Evolutionary conservation across 805 yeast genomes (phyloP), one percentile per base, ranked within the genome.

Genomic region (Saturnispora gosingensis): DNA sequence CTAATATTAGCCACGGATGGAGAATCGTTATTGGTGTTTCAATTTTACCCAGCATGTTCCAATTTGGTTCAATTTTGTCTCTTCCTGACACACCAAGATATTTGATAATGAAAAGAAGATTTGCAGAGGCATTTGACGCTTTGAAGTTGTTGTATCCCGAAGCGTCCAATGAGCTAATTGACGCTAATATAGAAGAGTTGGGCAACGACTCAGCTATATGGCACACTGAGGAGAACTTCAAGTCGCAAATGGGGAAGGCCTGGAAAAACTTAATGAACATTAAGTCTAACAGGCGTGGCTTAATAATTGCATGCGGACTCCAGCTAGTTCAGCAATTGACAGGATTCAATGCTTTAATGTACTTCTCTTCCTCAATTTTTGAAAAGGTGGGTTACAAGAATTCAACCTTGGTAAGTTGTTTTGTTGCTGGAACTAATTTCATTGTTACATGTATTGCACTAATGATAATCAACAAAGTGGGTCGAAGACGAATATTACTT

Each of bases 301-400:
- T 91, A 55, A 72, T 89, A 25, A 81, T 91, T 61, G 93, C 91
- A 8, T 89, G 97, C 72, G 96, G 95, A 36, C 71, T 91, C 58
- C 98, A 91, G 70, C 96, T 95, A 53, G 85, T 91, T 61, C 98
- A 91, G 72, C 99, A 91, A 70, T 88, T 91, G 61, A 85, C 95
- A 18, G 98, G 98, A 57, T 90, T 93, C 80, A 93, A 91, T 71
- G 87, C 97, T 5, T 76, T 91, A 60, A 87, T 91, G 95, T 91
- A 91, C 72, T 91, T 90, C 69, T 85, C 95, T 46, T 82, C 95
- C 35, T 89, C 97, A 1, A 85, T 93, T 58, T 93, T 93, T 64
- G 83, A 88, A 67, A 81, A 89, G 43, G 88, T 90, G 50, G 98
- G 98, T 2, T 91, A 90, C 66, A 62, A 78, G 54, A 81, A 90